Evolutionary conservation across 192 early-diverging fungal genomes (phyloP).

Genomic region (Spizellomyces punctatus): DNA sequence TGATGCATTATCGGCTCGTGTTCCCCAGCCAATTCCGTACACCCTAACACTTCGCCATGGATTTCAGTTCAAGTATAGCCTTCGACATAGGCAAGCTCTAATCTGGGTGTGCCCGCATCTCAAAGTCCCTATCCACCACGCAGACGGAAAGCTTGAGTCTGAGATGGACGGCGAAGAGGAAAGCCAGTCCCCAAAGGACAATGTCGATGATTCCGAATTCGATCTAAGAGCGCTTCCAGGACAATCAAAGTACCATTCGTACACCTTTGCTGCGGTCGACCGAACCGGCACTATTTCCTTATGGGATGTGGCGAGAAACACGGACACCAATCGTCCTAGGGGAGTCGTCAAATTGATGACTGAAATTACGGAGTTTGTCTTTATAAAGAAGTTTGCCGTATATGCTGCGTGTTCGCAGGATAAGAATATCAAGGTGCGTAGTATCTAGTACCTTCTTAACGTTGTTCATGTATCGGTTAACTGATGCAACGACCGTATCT

Average conservation of each 20-base stretch:
- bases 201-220: constrained; percentile 7
- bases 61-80: constrained; percentile 33
- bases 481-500: too few relatives aligned
- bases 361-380: constrained; percentile 37
- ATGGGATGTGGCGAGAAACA: constrained; percentile 41
- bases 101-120: constrained; percentile 30
- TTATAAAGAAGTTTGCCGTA: constrained; percentile 34
- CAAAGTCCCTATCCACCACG: constrained; percentile 28
- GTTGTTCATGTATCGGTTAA: not conserved
- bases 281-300: constrained; percentile 26
- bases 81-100: constrained; percentile 25
- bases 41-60: constrained; percentile 34
- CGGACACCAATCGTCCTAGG: constrained; percentile 18
- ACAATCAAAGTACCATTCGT: constrained; percentile 6
- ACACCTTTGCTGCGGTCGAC: constrained; percentile 45
- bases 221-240: not conserved
- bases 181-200: constrained; percentile 21
- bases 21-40: constrained; percentile 34
- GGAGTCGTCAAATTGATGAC: constrained; percentile 17
- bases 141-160: constrained; percentile 22
- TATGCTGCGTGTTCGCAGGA: constrained; percentile 40
- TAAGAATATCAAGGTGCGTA: constrained; percentile 36
- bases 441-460: not conserved
- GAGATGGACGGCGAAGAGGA: not conserved
- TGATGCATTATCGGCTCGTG: not conserved